Evolutionary conservation across 2,329 filamentous ascomycete genomes (phyloP).

Genomic region (Fusarium nelsonii): DNA sequence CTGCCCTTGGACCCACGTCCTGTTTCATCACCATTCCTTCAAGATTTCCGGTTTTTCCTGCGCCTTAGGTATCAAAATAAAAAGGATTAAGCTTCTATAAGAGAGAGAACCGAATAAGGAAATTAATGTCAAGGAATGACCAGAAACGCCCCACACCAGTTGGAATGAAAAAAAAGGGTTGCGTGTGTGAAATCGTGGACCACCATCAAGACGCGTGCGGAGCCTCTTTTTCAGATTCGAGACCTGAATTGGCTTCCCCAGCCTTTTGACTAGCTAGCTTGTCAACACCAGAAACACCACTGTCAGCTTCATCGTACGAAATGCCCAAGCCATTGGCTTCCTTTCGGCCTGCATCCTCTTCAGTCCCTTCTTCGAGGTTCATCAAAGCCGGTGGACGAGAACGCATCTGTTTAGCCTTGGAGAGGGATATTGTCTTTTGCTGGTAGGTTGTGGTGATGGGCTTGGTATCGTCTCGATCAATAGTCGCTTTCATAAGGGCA

Average conservation of each 20-base stretch:
- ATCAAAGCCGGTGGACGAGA: conserved; percentile 91
- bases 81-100: conserved; percentile 40
- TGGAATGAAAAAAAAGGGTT: conserved; percentile 10
- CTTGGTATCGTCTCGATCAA: conserved; percentile 86
- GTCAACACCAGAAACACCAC: conserved; percentile 59
- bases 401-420: conserved; percentile 87
- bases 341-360: conserved; percentile 48
- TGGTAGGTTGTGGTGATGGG: conserved; percentile 93
- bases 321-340: conserved; percentile 58
- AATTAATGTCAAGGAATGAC: conserved; percentile 29
- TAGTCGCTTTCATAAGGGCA: conserved; percentile 97
- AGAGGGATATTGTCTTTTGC: conserved; percentile 93
- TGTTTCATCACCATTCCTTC: conserved; percentile 29
- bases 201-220: conserved; percentile 44
- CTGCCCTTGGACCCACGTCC: conserved; percentile 4
- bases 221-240: conserved; percentile 47
- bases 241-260: conserved; percentile 50
- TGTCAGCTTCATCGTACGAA: conserved; percentile 57
- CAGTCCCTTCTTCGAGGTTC: conserved; percentile 66
- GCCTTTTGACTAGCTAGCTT: conserved; percentile 53
- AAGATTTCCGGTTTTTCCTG: conserved; percentile 24
- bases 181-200: neutral
- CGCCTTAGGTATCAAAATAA: conserved; percentile 41
- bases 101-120: conserved; percentile 26
- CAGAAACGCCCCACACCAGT: conserved; percentile 32